Evolutionary conservation across 176 grass and related monocot species (phyloP).

Genomic region (Echinochloa phyllopogon): DNA sequence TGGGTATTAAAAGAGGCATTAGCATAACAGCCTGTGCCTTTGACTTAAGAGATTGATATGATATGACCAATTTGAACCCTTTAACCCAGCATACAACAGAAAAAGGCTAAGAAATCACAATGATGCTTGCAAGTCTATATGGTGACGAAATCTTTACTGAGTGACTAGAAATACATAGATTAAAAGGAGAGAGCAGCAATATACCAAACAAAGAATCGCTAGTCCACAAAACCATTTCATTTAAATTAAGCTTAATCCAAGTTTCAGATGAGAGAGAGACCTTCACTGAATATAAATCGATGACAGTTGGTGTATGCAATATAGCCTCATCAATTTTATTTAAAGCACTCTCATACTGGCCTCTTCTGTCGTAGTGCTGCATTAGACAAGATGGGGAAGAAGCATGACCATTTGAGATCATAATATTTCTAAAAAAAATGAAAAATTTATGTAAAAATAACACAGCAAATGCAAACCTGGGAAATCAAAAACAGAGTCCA

Average conservation of each 20-base stretch:
- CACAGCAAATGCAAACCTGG: constrained; percentile 70
- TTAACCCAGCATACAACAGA: constrained; percentile 13
- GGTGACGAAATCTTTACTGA: background rate
- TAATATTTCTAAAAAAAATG: constrained; percentile 21
- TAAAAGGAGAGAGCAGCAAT: background rate
- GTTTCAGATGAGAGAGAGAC: constrained; percentile 38
- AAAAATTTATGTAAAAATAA: constrained; percentile 25
- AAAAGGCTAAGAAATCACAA: constrained; percentile 17
- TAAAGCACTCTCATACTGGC: constrained; percentile 75
- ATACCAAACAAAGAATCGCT: background rate
- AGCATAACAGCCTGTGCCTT: constrained; percentile 3
- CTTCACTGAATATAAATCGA: constrained; percentile 99
- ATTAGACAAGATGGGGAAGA: constrained; percentile 36
- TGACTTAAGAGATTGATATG: constrained; percentile 24
- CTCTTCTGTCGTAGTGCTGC: constrained; percentile 97
- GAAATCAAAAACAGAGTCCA: constrained; percentile 95
- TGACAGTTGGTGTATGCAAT: constrained; percentile 90
- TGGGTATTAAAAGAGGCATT: constrained; percentile 14
- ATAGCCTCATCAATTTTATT: constrained; percentile 96
- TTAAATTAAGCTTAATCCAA: background rate
- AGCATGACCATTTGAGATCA: constrained; percentile 28
- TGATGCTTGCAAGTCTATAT: background rate
- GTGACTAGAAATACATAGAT: background rate
- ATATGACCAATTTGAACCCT: background rate
- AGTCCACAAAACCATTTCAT: background rate